phyloP scores from a whole-genome alignment of 1,139 yeast species.

The Diutina scorzettiae region DNA sequence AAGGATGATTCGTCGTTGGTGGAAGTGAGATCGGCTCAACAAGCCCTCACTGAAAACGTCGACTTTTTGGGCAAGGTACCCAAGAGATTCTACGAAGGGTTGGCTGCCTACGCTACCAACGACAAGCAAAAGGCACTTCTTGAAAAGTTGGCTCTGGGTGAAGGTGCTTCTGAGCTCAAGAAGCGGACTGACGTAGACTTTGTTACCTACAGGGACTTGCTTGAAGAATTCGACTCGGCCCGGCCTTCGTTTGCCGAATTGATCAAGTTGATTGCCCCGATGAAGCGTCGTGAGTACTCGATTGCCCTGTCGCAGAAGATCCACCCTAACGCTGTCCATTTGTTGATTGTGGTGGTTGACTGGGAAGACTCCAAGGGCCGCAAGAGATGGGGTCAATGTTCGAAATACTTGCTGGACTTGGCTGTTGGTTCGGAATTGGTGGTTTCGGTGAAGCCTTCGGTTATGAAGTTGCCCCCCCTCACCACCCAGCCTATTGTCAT shows the following conservation, averaged over 20 bases:
- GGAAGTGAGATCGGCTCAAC: constrained; percentile 76
- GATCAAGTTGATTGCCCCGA: constrained; percentile 63
- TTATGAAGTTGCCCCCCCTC: constrained; percentile 87
- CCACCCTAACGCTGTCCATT: constrained; percentile 85
- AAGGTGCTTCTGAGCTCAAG: constrained; percentile 81
- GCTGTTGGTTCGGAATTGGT: constrained; percentile 75
- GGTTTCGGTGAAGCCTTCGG: constrained; percentile 93
- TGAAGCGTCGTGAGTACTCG: constrained; percentile 97
- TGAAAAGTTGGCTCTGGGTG: constrained; percentile 55
- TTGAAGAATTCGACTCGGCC: constrained; percentile 72
- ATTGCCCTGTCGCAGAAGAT: constrained; percentile 92
- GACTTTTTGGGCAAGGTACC: constrained; percentile 95
- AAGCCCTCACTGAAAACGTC: constrained; percentile 64
- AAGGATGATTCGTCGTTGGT: constrained; percentile 45
- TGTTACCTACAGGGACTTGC: constrained; percentile 69
- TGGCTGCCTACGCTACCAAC: constrained; percentile 64
- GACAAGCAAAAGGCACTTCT: constrained; percentile 53
- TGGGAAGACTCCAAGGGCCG: constrained; percentile 88
- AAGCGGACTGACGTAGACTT: constrained; percentile 77
- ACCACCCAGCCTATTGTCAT: constrained; percentile 85
- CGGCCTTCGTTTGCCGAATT: constrained; percentile 69
- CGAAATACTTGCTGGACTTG: constrained; percentile 77
- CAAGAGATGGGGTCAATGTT: constrained; percentile 86
- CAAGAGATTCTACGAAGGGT: constrained; percentile 80
- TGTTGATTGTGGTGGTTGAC: constrained; percentile 90